These are phyloP conservation scores for Corinectria fuckeliana DNA, from an alignment of 2,329 filamentous ascomycete genomes.

Conservation along the genomic window DNA sequence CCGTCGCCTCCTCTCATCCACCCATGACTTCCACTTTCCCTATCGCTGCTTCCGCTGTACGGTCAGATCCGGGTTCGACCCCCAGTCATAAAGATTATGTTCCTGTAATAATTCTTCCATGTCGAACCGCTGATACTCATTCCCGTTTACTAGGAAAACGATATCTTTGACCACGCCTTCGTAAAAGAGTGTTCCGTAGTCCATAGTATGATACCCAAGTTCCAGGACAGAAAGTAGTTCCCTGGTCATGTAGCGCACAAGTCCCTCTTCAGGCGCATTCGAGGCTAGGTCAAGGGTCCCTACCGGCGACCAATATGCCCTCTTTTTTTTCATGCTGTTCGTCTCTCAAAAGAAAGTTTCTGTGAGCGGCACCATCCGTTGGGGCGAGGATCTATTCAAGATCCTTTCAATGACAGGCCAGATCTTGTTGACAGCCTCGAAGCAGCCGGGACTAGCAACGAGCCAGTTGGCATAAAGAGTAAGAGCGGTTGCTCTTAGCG, in stretches of 20 bases:
- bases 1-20: background rate
- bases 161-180: background rate
- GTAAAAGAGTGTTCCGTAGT: background rate
- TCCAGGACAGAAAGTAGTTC: background rate
- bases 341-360: background rate
- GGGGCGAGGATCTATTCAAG: conserved; percentile 60
- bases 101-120: background rate
- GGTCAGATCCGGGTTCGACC: background rate
- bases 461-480: conserved; percentile 75
- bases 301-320: background rate
- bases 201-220: background rate
- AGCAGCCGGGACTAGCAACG: conserved; percentile 65
- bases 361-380: conserved; percentile 5
- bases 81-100: background rate
- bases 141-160: background rate
- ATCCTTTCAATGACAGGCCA: conserved; percentile 79
- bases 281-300: background rate
- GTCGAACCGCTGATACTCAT: background rate
- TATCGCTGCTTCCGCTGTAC: background rate
- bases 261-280: background rate
- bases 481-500: conserved; percentile 75
- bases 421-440: conserved; percentile 58
- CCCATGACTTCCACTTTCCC: background rate
- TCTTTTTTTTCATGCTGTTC: background rate
- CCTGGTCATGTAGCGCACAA: background rate